Evolutionary conservation across 345 rosid species (phyloP).

Genomic region (Salix purpurea): DNA sequence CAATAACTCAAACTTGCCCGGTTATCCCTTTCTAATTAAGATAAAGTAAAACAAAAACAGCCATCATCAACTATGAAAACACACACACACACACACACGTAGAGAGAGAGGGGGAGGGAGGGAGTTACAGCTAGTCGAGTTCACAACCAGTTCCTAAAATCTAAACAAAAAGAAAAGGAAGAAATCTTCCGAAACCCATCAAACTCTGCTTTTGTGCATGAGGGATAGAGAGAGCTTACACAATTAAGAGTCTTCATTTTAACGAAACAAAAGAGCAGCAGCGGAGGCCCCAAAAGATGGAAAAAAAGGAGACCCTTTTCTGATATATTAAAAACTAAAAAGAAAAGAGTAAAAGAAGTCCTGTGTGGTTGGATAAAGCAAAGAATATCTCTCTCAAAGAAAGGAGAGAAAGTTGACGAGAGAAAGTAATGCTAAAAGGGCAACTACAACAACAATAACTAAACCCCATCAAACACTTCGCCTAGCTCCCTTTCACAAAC

Average conservation of each 20-base stretch:
- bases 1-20: not conserved
- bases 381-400: conserved; percentile 3
- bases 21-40: not conserved
- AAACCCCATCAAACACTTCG: not conserved
- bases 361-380: conserved; percentile 25
- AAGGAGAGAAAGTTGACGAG: conserved; percentile 6
- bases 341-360: not conserved
- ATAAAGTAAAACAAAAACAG: not conserved
- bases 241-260: conserved; percentile 33
- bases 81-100: too few species aligned
- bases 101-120: not conserved
- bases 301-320: not conserved
- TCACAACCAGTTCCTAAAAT: conserved; percentile 2
- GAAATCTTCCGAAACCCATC: not conserved
- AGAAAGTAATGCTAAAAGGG: not conserved
- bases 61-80: not conserved
- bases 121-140: not conserved
- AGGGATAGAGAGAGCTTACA: conserved; percentile 27
- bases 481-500: not conserved
- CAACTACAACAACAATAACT: not conserved
- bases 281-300: not conserved
- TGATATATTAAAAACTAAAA: not conserved
- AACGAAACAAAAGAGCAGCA: not conserved
- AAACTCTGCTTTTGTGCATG: not conserved
- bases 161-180: not conserved